Conservation (phyloP, 148 eudicot genomes). For the Vaccinium corymbosum region DNA sequence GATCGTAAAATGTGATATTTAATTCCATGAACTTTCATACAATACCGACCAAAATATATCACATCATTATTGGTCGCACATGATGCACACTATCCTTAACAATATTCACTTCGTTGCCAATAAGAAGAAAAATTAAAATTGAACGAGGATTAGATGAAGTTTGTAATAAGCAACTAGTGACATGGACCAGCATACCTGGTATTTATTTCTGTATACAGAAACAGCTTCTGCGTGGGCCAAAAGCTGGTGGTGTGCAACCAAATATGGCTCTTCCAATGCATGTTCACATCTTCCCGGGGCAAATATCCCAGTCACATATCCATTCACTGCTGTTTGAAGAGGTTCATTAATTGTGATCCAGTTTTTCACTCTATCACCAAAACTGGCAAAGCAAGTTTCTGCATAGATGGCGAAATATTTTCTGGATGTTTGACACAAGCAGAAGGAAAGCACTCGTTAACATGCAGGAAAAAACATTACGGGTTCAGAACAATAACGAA, state of each 20-base stretch:
- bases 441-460: constrained; percentile 1
- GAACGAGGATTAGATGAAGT: not conserved
- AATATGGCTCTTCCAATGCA: constrained; percentile 48
- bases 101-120: not conserved
- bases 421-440: constrained; percentile 41
- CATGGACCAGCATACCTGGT: constrained; percentile 36
- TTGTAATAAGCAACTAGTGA: not conserved
- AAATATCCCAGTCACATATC: constrained; percentile 54
- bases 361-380: constrained; percentile 81
- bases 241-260: constrained; percentile 76
- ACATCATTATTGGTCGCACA: not conserved
- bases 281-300: constrained; percentile 77
- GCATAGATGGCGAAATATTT: constrained; percentile 78
- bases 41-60: not conserved
- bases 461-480: constrained; percentile 1
- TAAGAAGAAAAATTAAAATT: not conserved
- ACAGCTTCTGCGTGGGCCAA: constrained; percentile 77
- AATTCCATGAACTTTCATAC: constrained; percentile 1
- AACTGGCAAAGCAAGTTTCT: constrained; percentile 72
- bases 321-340: constrained; percentile 71
- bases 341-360: constrained; percentile 91
- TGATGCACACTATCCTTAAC: not conserved
- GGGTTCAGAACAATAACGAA: not conserved
- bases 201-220: constrained; percentile 57
- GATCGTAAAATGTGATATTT: not conserved